phyloP scores from a whole-genome alignment of 441 rosid species.

The Dalechampia spathulata region DNA sequence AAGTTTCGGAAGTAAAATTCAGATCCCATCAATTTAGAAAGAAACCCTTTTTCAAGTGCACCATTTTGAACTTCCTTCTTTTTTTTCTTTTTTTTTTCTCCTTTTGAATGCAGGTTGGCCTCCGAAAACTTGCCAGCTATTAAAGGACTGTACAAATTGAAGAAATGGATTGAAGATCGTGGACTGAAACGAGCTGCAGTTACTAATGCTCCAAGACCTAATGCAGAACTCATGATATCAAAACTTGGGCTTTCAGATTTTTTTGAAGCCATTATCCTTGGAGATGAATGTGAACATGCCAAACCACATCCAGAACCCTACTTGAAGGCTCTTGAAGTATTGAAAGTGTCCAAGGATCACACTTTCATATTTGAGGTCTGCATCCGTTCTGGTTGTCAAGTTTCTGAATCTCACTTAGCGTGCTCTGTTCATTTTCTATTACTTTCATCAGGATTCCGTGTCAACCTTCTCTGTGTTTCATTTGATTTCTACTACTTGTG shows the following conservation, averaged over 20 bases:
- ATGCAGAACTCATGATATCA: slow-evolving; percentile 81
- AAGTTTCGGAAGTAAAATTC: slow-evolving; percentile 57
- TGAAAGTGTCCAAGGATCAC: slow-evolving; percentile 75
- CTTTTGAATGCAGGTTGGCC: slow-evolving; percentile 55
- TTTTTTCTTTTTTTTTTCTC: too few relatives aligned
- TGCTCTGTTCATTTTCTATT: neutral
- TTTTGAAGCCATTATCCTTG: slow-evolving; percentile 64
- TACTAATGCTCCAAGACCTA: slow-evolving; percentile 80
- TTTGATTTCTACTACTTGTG: too few relatives aligned
- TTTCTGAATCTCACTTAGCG: neutral
- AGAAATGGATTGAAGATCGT: slow-evolving; percentile 78
- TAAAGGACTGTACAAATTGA: slow-evolving; percentile 59
- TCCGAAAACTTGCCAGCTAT: slow-evolving; percentile 47
- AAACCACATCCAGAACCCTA: slow-evolving; percentile 89
- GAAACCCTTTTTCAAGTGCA: neutral
- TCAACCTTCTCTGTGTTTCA: too few relatives aligned
- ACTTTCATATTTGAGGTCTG: slow-evolving; percentile 65
- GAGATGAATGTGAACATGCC: slow-evolving; percentile 66
- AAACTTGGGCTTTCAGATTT: slow-evolving; percentile 71
- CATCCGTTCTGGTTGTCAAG: neutral
- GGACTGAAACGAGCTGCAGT: slow-evolving; percentile 90
- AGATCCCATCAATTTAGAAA: too few relatives aligned
- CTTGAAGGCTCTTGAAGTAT: slow-evolving; percentile 69
- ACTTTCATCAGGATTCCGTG: too few relatives aligned
- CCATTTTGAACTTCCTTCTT: neutral